These are phyloP conservation scores for Backusella parvicylindrica DNA, from an alignment of 192 early-diverging fungal species.

Conservation along the genomic window DNA sequence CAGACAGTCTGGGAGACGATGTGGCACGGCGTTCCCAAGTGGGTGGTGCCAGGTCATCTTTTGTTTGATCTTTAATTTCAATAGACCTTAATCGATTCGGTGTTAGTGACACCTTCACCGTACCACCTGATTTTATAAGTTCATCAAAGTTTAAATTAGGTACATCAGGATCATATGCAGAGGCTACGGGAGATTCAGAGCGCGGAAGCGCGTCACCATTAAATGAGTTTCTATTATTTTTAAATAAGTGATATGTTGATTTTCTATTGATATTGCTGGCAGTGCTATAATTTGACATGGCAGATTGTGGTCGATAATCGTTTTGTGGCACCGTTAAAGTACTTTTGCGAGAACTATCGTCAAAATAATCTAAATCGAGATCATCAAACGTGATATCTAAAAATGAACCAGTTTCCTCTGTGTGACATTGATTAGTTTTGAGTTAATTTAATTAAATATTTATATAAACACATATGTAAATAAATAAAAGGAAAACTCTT, in stretches of 20 bases:
- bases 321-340: not conserved
- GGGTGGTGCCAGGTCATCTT: not conserved
- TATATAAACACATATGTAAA: too few relatives aligned
- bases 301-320: slow-evolving; percentile 7
- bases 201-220: slow-evolving; percentile 5
- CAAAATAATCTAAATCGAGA: slow-evolving; percentile 21
- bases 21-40: slow-evolving; percentile 25
- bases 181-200: slow-evolving; percentile 4
- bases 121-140: slow-evolving; percentile 46
- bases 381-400: slow-evolving; percentile 29
- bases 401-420: slow-evolving; percentile 18
- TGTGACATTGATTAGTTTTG: not conserved
- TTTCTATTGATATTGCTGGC: slow-evolving; percentile 5
- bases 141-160: slow-evolving; percentile 53
- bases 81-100: slow-evolving; percentile 56
- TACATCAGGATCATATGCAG: slow-evolving; percentile 35
- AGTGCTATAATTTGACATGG: slow-evolving; percentile 20
- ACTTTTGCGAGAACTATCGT: slow-evolving; percentile 5
- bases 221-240: slow-evolving; percentile 16
- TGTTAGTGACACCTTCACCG: slow-evolving; percentile 53
- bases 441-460: slow-evolving; percentile 1
- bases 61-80: slow-evolving; percentile 40
- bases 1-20: slow-evolving; percentile 14
- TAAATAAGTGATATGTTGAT: slow-evolving; percentile 22
- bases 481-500: too few relatives aligned